A percentile compares a stretch with the other conserved stretches of the same genome.
Evolutionary conservation across 106 monocot species (phyloP).

Genomic region (Triglochin maritima): DNA sequence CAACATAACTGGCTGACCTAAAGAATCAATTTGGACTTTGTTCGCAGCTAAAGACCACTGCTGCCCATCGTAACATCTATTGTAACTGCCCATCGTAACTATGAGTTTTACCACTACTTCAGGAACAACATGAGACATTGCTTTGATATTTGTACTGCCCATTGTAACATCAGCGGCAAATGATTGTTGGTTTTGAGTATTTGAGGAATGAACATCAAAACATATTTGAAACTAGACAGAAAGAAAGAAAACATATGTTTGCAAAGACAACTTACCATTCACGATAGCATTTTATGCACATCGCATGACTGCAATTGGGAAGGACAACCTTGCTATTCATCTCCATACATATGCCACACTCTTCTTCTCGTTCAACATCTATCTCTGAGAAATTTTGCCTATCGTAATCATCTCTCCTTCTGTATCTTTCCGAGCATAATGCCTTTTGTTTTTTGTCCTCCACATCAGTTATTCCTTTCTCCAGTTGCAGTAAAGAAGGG

Average conservation of each 20-base stretch:
- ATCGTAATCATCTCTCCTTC: constrained; percentile 50
- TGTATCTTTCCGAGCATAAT: constrained; percentile 62
- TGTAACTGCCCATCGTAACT: too few species aligned
- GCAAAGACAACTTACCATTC: constrained; percentile 36
- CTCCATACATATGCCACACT: constrained; percentile 86
- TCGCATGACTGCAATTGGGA: constrained; percentile 75
- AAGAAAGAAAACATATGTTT: neutral
- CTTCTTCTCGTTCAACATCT: constrained; percentile 24
- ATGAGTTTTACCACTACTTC: too few species aligned
- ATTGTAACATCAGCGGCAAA: too few species aligned
- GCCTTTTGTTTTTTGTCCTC: constrained; percentile 81
- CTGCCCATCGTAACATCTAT: too few species aligned
- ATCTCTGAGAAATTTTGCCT: constrained; percentile 8
- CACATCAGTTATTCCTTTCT: constrained; percentile 66
- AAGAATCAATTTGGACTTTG: too few species aligned
- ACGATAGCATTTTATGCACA: constrained; percentile 76
- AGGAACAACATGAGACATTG: too few species aligned
- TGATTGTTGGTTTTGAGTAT: neutral
- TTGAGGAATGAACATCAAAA: neutral
- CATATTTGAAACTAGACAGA: neutral
- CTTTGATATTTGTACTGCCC: too few species aligned
- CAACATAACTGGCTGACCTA: too few species aligned
- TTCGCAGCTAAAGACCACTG: too few species aligned
- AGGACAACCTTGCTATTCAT: constrained; percentile 77
- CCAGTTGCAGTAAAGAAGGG: constrained; percentile 24